These are phyloP conservation scores for Xylariaceae sp. DNA, from an alignment of 2,329 filamentous ascomycete genomes.

Conservation along the genomic window DNA sequence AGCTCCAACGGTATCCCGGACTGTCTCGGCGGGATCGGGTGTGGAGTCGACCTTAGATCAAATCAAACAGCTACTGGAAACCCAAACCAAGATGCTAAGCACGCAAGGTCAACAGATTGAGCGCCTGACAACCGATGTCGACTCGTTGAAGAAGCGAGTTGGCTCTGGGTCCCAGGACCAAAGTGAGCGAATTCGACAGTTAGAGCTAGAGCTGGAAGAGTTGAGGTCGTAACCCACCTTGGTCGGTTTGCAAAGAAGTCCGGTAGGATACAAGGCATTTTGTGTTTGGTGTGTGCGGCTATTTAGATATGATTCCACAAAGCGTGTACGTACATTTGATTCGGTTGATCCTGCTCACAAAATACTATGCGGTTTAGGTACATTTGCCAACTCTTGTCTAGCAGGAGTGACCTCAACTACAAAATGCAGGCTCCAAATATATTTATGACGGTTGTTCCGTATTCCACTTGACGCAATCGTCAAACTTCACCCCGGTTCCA, in stretches of 20 bases:
- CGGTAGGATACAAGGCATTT: slow-evolving; percentile 23
- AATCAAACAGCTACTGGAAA: slow-evolving; percentile 79
- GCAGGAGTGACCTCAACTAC: slow-evolving; percentile 1
- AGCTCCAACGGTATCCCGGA: slow-evolving; percentile 45
- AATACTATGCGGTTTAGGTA: slow-evolving; percentile 26
- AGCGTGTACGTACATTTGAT: slow-evolving; percentile 37
- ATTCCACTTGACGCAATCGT: slow-evolving; percentile 92
- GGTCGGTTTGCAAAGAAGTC: slow-evolving; percentile 20
- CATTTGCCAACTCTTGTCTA: slow-evolving; percentile 16
- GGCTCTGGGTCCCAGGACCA: slow-evolving; percentile 66
- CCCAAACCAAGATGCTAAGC: slow-evolving; percentile 78
- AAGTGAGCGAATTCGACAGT: slow-evolving; percentile 70
- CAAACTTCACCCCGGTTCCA: slow-evolving; percentile 82
- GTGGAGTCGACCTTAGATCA: slow-evolving; percentile 73
- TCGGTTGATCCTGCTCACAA: slow-evolving; percentile 29
- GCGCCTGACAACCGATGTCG: slow-evolving; percentile 74
- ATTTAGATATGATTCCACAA: slow-evolving; percentile 37
- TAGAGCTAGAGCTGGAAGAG: slow-evolving; percentile 72
- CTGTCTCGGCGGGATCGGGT: slow-evolving; percentile 51
- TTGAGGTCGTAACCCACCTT: slow-evolving; percentile 56
- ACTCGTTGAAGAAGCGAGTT: slow-evolving; percentile 79
- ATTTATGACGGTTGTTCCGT: slow-evolving; percentile 46
- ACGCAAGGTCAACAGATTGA: slow-evolving; percentile 80
- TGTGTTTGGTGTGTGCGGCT: slow-evolving; percentile 26
- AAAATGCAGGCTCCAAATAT: slow-evolving; percentile 1